Percentiles rank a stretch among this genome's conserved stretches.
Conservation (phyloP, 192 early-diverging fungal genomes). For the Dimargaris cristalligena region DNA sequence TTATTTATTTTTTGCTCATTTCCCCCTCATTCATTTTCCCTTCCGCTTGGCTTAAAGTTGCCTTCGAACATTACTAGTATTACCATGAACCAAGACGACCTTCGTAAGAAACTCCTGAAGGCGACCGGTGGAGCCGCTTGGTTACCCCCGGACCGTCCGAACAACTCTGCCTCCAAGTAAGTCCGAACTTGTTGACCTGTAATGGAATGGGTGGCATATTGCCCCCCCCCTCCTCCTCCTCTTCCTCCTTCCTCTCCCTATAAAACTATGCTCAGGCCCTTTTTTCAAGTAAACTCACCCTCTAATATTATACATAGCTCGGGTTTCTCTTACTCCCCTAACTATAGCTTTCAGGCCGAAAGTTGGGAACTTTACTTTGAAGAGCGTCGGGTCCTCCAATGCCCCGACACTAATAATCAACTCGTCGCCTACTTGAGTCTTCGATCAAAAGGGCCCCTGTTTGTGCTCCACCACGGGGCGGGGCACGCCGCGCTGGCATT, state of each 20-base stretch:
- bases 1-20: too few species aligned
- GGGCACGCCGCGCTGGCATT: conserved; percentile 51
- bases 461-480: conserved; percentile 72
- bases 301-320: background rate
- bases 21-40: too few species aligned
- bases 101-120: conserved; percentile 6
- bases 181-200: too few species aligned
- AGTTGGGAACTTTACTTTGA: conserved; percentile 8
- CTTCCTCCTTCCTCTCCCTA: too few species aligned
- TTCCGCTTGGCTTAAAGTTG: too few species aligned
- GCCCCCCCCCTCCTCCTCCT: too few species aligned
- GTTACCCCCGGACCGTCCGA: background rate
- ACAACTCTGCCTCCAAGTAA: too few species aligned
- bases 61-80: too few species aligned
- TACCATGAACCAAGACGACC: background rate
- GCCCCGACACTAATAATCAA: background rate
- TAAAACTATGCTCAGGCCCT: too few species aligned
- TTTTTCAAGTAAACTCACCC: too few species aligned
- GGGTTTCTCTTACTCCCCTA: background rate
- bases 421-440: background rate
- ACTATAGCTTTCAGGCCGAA: background rate
- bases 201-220: too few species aligned
- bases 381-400: background rate
- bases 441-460: conserved; percentile 28
- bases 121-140: background rate